A percentile compares a stretch with the other conserved stretches of the same genome.
phyloP scores from a whole-genome alignment of 2,329 filamentous ascomycete genomes.

The Dactylonectria macrodidyma region DNA sequence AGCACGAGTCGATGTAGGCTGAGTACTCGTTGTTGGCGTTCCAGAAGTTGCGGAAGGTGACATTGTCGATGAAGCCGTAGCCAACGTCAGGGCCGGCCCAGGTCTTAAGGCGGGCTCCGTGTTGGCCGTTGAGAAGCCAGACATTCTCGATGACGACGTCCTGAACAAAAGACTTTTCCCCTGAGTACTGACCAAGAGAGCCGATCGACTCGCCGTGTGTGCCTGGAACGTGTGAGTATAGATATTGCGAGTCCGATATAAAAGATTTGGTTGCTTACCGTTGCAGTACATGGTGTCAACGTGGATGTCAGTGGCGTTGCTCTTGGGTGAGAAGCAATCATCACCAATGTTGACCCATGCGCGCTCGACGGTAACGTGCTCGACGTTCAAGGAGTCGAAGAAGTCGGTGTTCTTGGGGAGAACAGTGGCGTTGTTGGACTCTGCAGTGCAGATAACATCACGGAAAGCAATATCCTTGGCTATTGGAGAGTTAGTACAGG shows the following conservation, averaged over 20 bases:
- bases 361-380: conserved; percentile 40
- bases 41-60: conserved; percentile 48
- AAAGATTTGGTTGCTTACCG: conserved; percentile 18
- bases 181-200: conserved; percentile 43
- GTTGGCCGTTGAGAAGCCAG: conserved; percentile 46
- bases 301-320: conserved; percentile 41
- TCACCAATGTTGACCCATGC: conserved; percentile 45
- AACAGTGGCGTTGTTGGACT: conserved; percentile 42
- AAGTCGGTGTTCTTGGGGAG: conserved; percentile 47
- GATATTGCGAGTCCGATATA: rapidly evolving
- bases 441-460: conserved; percentile 44
- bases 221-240: conserved; percentile 2
- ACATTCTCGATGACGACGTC: conserved; percentile 46
- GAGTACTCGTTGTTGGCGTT: conserved; percentile 44
- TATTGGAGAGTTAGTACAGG: background rate
- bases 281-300: conserved; percentile 47
- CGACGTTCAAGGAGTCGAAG: conserved; percentile 43
- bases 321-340: conserved; percentile 47
- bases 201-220: conserved; percentile 44
- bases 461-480: conserved; percentile 42
- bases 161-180: conserved; percentile 43
- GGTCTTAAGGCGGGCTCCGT: conserved; percentile 44
- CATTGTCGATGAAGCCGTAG: conserved; percentile 44
- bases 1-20: conserved; percentile 45
- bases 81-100: conserved; percentile 44